Evolutionary conservation across 768 basidiomycete species (phyloP).

Genomic region (Holtermannia corniformis): DNA sequence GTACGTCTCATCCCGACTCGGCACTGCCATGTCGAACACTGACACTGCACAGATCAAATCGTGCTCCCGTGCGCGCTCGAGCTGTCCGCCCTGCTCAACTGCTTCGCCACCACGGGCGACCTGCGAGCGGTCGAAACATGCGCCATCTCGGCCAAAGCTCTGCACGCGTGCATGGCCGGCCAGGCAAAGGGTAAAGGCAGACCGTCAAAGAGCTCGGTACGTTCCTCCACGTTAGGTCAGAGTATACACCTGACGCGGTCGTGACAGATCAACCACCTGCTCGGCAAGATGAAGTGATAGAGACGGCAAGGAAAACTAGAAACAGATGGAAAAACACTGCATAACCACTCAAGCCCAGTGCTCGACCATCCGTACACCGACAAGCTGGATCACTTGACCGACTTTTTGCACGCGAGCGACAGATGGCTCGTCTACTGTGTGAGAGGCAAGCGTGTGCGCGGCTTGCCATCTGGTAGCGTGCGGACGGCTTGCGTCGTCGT

Average conservation of each 20-base stretch:
- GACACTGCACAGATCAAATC: slow-evolving; percentile 12
- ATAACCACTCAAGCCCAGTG: slow-evolving; percentile 12
- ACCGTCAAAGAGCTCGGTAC: slow-evolving; percentile 21
- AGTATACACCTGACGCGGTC: not conserved
- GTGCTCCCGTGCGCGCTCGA: slow-evolving; percentile 30
- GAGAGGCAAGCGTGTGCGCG: no score
- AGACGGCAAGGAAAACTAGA: not conserved
- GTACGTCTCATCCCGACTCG: slow-evolving; percentile 7
- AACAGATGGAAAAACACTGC: not conserved
- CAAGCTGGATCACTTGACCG: slow-evolving; percentile 17
- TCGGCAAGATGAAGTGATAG: slow-evolving; percentile 12
- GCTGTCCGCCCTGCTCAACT: slow-evolving; percentile 35
- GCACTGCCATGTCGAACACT: not conserved
- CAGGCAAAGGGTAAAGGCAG: slow-evolving; percentile 13
- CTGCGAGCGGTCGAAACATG: slow-evolving; percentile 27
- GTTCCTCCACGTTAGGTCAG: slow-evolving; percentile 3
- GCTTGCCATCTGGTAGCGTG: slow-evolving; percentile 1
- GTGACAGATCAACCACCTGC: slow-evolving; percentile 6
- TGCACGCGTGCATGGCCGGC: slow-evolving; percentile 35
- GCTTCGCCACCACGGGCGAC: slow-evolving; percentile 38
- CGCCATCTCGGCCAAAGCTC: slow-evolving; percentile 26
- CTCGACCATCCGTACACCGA: slow-evolving; percentile 19
- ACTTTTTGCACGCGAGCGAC: slow-evolving; percentile 5
- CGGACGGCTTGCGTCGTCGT: not conserved
- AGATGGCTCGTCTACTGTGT: not conserved